Evolutionary conservation across 2,329 filamentous ascomycete species (phyloP), one percentile per base, ranked within the genome.

Genomic region (Epichloe uncinata): DNA sequence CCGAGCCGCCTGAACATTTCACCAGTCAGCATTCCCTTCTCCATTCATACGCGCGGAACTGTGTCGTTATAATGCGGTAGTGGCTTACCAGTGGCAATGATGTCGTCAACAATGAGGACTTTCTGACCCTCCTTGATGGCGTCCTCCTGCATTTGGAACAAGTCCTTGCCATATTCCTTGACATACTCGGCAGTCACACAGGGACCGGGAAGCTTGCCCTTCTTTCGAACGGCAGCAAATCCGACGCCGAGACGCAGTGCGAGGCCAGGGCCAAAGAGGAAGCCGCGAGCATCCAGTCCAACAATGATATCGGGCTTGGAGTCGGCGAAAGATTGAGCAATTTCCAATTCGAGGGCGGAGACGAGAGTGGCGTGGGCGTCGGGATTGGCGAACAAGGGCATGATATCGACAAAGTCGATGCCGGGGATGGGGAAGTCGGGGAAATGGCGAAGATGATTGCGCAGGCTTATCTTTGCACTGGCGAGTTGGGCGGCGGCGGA

Each of bases 351-450:
- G 58, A 97, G 84, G 45, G 88, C 87, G 61, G 82, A 79, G 66
- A 96, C 74, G 52, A 98, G 83, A 50, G 81, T 77, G 58, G 78
- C 74, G 71, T 96, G 91, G 54, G 86, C 75, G 47, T 67, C 64
- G 50, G 83, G 81, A 63, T 88, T 78, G 66, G 87, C 82, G 74
- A 98, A 97, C 64, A 97, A 84, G 54, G 93, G 93, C 69, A 98
- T 84, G 70, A 98, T 97, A 66, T 98, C 93, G 73, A 96, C 88
- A 70, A 98, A 98, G 62, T 95, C 77, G 64, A 98, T 91, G 67
- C 93, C 91, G 43, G 85, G 82, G 57, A 85, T 83, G 52, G 91
- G 91, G 73, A 96, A 97, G 75, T 97, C 88, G 62, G 82, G 81
- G 72, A 88, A 95, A 67, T 89, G 83, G 69, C 87, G 86, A 59